These are phyloP conservation scores for Termitomyces eurrhizus DNA, from an alignment of 768 basidiomycete genomes.

Conservation along the genomic window DNA sequence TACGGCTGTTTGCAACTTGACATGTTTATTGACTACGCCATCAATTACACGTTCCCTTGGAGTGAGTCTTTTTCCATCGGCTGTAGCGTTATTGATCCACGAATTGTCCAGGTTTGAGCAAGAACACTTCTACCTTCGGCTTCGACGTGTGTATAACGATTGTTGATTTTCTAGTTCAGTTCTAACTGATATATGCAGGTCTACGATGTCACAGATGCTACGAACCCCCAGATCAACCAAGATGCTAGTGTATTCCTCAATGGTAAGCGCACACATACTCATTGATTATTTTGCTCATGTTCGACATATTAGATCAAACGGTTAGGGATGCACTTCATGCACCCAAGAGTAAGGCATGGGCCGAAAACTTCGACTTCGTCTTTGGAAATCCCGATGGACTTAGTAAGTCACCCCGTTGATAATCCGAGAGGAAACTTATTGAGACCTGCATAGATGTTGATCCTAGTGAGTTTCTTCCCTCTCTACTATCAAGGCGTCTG, in stretches of 20 bases:
- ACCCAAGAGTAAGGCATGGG: slow-evolving; percentile 54
- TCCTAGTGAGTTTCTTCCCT: slow-evolving; percentile 29
- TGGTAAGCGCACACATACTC: slow-evolving; percentile 32
- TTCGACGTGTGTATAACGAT: slow-evolving; percentile 31
- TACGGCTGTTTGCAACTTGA: slow-evolving; percentile 64
- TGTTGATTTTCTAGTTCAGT: neutral
- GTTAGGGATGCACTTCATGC: slow-evolving; percentile 66
- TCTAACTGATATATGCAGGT: slow-evolving; percentile 24
- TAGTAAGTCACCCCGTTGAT: slow-evolving; percentile 20
- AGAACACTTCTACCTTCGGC: slow-evolving; percentile 26
- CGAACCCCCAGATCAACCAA: slow-evolving; percentile 44
- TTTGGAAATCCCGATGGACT: slow-evolving; percentile 30
- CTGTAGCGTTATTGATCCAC: neutral
- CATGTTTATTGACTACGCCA: slow-evolving; percentile 66
- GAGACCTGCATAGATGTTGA: slow-evolving; percentile 24
- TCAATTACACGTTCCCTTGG: slow-evolving; percentile 69
- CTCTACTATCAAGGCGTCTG: neutral
- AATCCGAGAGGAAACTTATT: neutral
- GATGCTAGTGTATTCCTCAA: slow-evolving; percentile 62
- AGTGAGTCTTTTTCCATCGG: slow-evolving; percentile 20
- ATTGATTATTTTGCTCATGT: neutral
- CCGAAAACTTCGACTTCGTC: slow-evolving; percentile 30
- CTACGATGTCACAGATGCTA: slow-evolving; percentile 55
- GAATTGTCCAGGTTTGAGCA: slow-evolving; percentile 20
- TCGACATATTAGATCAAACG: slow-evolving; percentile 36